Evolutionary conservation across 257 asterid species (phyloP), one percentile per base, ranked within the genome.

Genomic region (Osmanthus fragrans): DNA sequence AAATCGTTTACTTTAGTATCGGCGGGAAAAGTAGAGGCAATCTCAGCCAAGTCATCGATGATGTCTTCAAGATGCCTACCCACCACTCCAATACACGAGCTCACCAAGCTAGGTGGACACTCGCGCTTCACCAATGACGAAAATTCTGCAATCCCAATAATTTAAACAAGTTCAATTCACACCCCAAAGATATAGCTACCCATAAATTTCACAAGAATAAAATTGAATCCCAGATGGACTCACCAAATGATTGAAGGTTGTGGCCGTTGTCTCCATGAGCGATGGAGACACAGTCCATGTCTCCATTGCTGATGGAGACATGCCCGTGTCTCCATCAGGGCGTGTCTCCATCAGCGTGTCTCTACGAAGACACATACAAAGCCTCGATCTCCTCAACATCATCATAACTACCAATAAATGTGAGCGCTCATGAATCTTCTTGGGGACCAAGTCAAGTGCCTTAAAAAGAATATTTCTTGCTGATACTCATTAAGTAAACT

Each of bases 61-160:
- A 95, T 90, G 82, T 95, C 98, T 84, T 95, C 98, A 8, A 95
- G 91, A 80, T 95, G 90, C 82, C 82, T 82, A 32, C 99, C 99
- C 12, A 95, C 79, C 34, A 89, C 85, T 76, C 99, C 99, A 32
- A 95, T 74, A 79, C 99, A 95, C 89, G 91, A 84, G 83, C 87
- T 95, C 84, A 88, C 80, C 86, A 95, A 90, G 82, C 93, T 92
- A 80, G 94, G 93, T 15, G 94, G 86, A 73, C n/a, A n/a, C 73
- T 85, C 89, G 56, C 80, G 81, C 88, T 80, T 87, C 70, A 76
- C 86, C 73, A 70, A 78, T 23, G 45, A 77, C 25, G 79, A 79
- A 12, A 83, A 80, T 68, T 86, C 97, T 91, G 92, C 75, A 54
- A 85, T 36, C 25, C 70, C 63, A 76, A 37, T 29, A 76, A n/a